Evolutionary conservation across 108 stramenopile genomes (phyloP).

Genomic region (Skeletonema menzelii): DNA sequence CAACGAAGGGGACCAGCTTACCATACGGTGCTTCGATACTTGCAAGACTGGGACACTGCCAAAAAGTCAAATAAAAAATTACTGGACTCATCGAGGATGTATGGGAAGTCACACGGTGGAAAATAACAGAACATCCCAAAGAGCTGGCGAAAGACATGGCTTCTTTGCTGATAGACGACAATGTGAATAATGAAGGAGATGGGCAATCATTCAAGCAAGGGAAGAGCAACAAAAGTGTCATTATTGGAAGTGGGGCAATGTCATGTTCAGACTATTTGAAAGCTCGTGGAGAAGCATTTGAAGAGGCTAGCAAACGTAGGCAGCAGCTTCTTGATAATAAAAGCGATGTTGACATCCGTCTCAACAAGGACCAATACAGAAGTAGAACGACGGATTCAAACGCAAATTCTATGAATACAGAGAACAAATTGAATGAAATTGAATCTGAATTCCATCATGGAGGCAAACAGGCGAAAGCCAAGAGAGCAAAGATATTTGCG

Average conservation of each 20-base stretch:
- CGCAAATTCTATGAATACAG: not conserved
- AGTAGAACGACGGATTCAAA: slow-evolving; percentile 1
- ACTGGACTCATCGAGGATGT: not conserved
- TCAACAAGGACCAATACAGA: slow-evolving; percentile 2
- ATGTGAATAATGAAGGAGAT: not conserved
- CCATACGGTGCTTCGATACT: slow-evolving; percentile 60
- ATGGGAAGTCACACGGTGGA: slow-evolving; percentile 52
- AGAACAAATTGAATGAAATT: not conserved
- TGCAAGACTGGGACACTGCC: slow-evolving; percentile 24
- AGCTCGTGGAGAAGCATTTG: slow-evolving; percentile 35
- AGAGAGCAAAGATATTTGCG: slow-evolving; percentile 64
- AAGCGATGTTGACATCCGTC: slow-evolving; percentile 2
- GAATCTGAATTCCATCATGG: slow-evolving; percentile 42
- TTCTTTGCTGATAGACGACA: slow-evolving; percentile 4
- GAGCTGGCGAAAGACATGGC: slow-evolving; percentile 50
- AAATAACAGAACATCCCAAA: slow-evolving; percentile 54
- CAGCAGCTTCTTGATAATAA: slow-evolving; percentile 7
- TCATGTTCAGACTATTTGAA: slow-evolving; percentile 66
- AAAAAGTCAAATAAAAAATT: slow-evolving; percentile 11
- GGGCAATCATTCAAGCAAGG: not conserved
- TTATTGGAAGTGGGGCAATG: slow-evolving; percentile 47
- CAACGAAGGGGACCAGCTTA: slow-evolving; percentile 51
- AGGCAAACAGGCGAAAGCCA: slow-evolving; percentile 49
- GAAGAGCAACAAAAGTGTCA: slow-evolving; percentile 1
- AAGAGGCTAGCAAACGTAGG: not conserved